These are phyloP conservation scores for Crinitomyces ghanaensis DNA, from an alignment of 805 yeast species.

Conservation along the genomic window DNA sequence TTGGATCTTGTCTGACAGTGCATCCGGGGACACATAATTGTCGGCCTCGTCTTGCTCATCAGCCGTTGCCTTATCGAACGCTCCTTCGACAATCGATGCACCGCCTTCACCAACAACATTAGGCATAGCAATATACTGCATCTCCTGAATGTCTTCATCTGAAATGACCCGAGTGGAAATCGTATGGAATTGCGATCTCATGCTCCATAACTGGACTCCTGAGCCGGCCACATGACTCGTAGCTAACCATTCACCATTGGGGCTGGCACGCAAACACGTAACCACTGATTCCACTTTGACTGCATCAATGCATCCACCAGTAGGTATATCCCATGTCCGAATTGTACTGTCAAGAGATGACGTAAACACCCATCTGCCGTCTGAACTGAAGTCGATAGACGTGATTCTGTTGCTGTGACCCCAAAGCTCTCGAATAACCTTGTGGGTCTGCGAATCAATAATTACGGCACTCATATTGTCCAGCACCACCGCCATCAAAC, in stretches of 20 bases:
- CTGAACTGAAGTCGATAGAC: conserved; percentile 79
- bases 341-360: conserved; percentile 76
- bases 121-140: conserved; percentile 61
- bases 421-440: conserved; percentile 71
- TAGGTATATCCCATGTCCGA: conserved; percentile 95
- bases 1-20: conserved; percentile 48
- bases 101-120: conserved; percentile 73
- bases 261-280: conserved; percentile 69
- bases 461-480: conserved; percentile 81
- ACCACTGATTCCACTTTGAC: conserved; percentile 67
- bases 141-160: conserved; percentile 43
- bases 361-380: conserved; percentile 89
- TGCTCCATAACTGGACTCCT: conserved; percentile 89
- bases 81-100: conserved; percentile 61
- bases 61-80: conserved; percentile 33
- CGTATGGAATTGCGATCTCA: conserved; percentile 69
- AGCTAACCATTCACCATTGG: conserved; percentile 81
- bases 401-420: conserved; percentile 90
- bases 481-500: conserved; percentile 70
- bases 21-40: conserved; percentile 33
- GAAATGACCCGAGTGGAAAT: conserved; percentile 60
- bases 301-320: conserved; percentile 95
- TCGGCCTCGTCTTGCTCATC: conserved; percentile 19
- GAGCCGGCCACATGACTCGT: conserved; percentile 85
- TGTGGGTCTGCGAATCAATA: conserved; percentile 70